Conservation (phyloP, 176 grass and related monocot genomes). For the Pontederia paniculata region DNA sequence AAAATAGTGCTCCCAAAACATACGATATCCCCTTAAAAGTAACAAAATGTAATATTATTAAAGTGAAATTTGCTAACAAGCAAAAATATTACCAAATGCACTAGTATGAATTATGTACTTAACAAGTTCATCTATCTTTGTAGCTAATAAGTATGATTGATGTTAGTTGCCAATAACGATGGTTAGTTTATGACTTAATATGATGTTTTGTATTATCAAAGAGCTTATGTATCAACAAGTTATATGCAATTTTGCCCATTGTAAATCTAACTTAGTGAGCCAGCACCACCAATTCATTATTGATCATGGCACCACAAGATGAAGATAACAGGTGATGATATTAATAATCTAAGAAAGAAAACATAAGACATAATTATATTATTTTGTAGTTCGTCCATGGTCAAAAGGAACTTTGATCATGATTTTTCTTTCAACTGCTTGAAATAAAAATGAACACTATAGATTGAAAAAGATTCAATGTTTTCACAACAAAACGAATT, state of each 20-base stretch:
- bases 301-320: constrained; percentile 76
- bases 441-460: neutral
- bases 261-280: constrained; percentile 86
- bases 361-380: constrained; percentile 53
- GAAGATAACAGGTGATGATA: constrained; percentile 42
- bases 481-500: no score
- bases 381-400: neutral
- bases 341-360: constrained; percentile 50
- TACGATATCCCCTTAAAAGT: no score
- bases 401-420: neutral
- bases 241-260: constrained; percentile 70
- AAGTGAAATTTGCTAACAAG: no score
- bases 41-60: no score
- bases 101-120: no score
- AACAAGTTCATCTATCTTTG: neutral
- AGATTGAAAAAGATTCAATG: no score
- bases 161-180: neutral
- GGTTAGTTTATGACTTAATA: neutral
- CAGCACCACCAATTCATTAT: constrained; percentile 58
- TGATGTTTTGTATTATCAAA: constrained; percentile 33
- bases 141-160: neutral
- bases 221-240: constrained; percentile 94
- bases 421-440: neutral
- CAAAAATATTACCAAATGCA: no score
- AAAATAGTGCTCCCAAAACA: no score